Evolutionary conservation across 2,329 filamentous ascomycete genomes (phyloP).

Genomic region (Rosellinia necatrix): DNA sequence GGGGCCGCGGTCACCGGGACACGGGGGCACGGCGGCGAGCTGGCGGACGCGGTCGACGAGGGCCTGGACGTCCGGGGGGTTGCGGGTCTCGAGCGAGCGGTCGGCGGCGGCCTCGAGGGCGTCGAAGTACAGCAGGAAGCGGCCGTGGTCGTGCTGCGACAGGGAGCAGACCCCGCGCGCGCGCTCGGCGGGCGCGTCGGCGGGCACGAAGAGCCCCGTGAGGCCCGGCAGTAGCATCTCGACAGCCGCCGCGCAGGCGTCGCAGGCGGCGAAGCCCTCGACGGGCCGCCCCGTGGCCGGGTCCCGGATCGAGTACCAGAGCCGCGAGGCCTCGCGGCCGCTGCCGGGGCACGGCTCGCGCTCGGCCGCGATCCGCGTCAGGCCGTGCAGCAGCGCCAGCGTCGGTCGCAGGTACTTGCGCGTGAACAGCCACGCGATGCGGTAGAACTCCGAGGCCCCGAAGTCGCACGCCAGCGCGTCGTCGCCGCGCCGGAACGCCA

Average conservation of each 20-base stretch:
- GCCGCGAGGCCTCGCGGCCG: conserved; percentile 57
- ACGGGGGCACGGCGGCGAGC: conserved; percentile 64
- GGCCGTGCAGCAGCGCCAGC: conserved; percentile 69
- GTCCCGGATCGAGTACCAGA: conserved; percentile 79
- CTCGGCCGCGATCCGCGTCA: conserved; percentile 66
- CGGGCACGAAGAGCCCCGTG: conserved; percentile 65
- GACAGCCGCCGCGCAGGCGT: conserved; percentile 72
- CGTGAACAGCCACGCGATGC: conserved; percentile 82
- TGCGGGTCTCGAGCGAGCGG: conserved; percentile 49
- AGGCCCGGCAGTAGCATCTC: conserved; percentile 76
- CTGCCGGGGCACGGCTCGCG: conserved; percentile 63
- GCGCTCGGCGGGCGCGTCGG: conserved; percentile 52
- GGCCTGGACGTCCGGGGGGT: conserved; percentile 59
- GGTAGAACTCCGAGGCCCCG: conserved; percentile 76
- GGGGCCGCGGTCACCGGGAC: conserved; percentile 66
- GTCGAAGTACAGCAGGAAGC: conserved; percentile 65
- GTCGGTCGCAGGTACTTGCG: conserved; percentile 70
- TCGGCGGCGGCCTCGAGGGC: conserved; percentile 63
- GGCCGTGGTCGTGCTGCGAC: conserved; percentile 60
- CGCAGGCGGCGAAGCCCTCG: conserved; percentile 75
- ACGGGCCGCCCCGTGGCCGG: conserved; percentile 67
- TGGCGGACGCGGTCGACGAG: conserved; percentile 68
- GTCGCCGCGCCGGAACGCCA: conserved; percentile 60
- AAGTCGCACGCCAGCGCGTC: conserved; percentile 75
- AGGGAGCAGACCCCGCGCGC: conserved; percentile 67